Evolutionary conservation across 495 filamentous ascomycete genomes (phyloP).

Genomic region (Coniosporium apollinis): DNA sequence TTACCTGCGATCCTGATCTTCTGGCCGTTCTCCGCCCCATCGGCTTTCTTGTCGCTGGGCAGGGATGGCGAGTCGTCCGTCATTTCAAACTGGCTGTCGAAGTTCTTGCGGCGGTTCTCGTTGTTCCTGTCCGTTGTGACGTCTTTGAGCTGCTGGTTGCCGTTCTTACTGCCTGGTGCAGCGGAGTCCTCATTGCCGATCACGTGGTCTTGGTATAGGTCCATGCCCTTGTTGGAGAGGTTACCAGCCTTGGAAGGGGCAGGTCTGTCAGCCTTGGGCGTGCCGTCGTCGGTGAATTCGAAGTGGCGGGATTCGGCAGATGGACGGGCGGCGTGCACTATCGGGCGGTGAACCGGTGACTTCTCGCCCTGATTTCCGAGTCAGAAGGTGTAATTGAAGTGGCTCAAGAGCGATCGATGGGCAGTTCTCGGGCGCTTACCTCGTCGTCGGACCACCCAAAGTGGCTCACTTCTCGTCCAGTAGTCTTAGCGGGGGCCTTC

Average conservation of each 20-base stretch:
- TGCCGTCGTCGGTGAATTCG: constrained; percentile 43
- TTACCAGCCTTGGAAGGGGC: constrained; percentile 10
- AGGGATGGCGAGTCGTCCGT: constrained; percentile 41
- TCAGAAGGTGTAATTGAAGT: too few species aligned
- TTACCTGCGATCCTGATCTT: constrained; percentile 30
- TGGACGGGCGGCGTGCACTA: constrained; percentile 49
- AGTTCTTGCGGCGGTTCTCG: constrained; percentile 51
- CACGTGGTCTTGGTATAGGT: constrained; percentile 62
- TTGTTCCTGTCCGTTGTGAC: constrained; percentile 52
- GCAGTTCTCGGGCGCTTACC: too few species aligned
- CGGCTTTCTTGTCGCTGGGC: constrained; percentile 41
- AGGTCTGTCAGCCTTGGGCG: constrained; percentile 20
- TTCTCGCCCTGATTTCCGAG: constrained; percentile 26
- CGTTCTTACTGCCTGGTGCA: constrained; percentile 16
- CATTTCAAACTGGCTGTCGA: constrained; percentile 54
- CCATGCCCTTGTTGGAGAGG: constrained; percentile 37
- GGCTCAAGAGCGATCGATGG: too few species aligned
- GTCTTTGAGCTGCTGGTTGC: constrained; percentile 31
- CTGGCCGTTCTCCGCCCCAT: constrained; percentile 18
- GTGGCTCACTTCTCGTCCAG: too few species aligned
- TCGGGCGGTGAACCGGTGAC: constrained; percentile 28
- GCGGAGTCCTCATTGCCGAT: constrained; percentile 37
- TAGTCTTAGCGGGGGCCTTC: constrained; percentile 37
- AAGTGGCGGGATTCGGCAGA: constrained; percentile 75
- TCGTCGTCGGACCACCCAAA: constrained; percentile 56